Evolutionary conservation across 2,329 filamentous ascomycete genomes (phyloP).

Genomic region (Pleomassaria siparia): DNA sequence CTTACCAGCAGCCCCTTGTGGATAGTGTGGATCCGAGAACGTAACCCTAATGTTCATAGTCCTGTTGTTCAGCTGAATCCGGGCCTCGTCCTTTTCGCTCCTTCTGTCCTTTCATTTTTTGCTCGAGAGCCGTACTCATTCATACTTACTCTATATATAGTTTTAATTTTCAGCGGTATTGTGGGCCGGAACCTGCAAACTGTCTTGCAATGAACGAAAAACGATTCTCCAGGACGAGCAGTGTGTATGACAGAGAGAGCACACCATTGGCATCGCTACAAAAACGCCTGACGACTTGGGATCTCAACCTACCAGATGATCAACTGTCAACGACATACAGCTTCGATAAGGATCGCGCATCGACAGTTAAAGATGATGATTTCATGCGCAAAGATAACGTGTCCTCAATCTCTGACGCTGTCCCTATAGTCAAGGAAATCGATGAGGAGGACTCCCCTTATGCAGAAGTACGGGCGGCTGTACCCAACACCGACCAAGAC

Average conservation of each 20-base stretch:
- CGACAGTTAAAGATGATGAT: not conserved
- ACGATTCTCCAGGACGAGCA: constrained; percentile 8
- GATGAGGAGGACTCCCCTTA: constrained; percentile 16
- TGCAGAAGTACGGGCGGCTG: constrained; percentile 14
- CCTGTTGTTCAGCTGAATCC: constrained; percentile 2
- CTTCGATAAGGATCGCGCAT: constrained; percentile 1
- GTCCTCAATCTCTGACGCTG: constrained; percentile 5
- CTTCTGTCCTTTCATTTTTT: constrained; percentile 1
- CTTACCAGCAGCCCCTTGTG: not conserved
- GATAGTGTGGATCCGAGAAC: constrained; percentile 3
- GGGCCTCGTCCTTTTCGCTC: constrained; percentile 1
- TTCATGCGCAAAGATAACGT: constrained; percentile 1
- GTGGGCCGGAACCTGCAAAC: constrained; percentile 7
- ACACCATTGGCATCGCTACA: constrained; percentile 7
- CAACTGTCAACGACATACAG: constrained; percentile 6
- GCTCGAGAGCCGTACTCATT: not conserved
- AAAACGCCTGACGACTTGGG: constrained; percentile 12
- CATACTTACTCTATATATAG: constrained; percentile 2
- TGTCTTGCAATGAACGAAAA: constrained; percentile 5
- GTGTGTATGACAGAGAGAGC: constrained; percentile 3
- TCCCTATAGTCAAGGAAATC: constrained; percentile 1
- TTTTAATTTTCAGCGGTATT: constrained; percentile 1
- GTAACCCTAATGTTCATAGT: constrained; percentile 2
- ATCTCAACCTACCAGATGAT: constrained; percentile 13
- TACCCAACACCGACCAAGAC: constrained; percentile 14